These are phyloP conservation scores for Juglanconis juglandina DNA, from an alignment of 2,329 filamentous ascomycete species.

Conservation along the genomic window DNA sequence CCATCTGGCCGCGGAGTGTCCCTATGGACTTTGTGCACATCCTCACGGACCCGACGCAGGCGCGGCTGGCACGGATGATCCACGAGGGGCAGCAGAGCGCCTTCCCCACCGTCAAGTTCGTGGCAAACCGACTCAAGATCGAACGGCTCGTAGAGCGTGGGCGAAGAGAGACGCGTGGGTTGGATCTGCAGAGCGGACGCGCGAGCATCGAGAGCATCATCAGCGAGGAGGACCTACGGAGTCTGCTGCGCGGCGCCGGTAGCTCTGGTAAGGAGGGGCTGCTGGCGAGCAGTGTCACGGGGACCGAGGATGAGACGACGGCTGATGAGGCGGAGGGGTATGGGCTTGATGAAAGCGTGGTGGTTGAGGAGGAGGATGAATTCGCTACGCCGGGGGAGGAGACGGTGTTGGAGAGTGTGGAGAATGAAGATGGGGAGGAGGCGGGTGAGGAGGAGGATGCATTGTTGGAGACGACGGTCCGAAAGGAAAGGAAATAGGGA, in stretches of 20 bases:
- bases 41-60: conserved; percentile 73
- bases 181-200: conserved; percentile 28
- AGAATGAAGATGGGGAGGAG: neutral
- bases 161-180: conserved; percentile 49
- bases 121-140: conserved; percentile 80
- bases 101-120: conserved; percentile 89
- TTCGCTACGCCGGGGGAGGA: neutral
- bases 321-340: conserved; percentile 15
- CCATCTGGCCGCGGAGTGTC: conserved; percentile 86
- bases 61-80: conserved; percentile 80
- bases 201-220: conserved; percentile 58
- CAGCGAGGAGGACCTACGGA: conserved; percentile 55
- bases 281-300: conserved; percentile 12
- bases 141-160: conserved; percentile 67
- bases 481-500: neutral
- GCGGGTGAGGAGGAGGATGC: neutral
- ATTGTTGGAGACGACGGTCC: neutral
- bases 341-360: conserved; percentile 1
- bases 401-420: conserved; percentile 2
- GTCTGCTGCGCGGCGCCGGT: conserved; percentile 27
- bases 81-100: conserved; percentile 83
- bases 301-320: conserved; percentile 18
- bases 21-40: conserved; percentile 82
- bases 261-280: neutral
- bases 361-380: conserved; percentile 12